phyloP scores from a whole-genome alignment of 2,329 filamentous ascomycete genomes.

The Lasiodiplodia sp. region DNA sequence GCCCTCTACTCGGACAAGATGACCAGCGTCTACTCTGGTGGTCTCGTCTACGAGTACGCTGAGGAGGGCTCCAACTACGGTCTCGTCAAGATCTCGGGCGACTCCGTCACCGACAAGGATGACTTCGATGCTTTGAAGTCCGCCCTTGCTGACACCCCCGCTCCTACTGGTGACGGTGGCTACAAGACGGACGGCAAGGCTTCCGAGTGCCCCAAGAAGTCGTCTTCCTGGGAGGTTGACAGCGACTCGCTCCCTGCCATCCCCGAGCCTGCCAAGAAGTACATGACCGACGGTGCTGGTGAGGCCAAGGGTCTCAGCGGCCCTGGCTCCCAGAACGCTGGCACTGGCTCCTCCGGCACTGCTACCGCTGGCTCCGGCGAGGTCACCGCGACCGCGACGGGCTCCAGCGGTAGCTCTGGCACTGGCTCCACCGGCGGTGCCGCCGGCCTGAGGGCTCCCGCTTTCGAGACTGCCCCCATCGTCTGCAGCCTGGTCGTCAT shows the following conservation, averaged over 20 bases:
- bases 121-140: conserved; percentile 69
- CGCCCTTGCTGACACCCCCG: conserved; percentile 57
- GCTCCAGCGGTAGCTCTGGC: conserved; percentile 38
- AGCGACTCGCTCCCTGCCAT: conserved; percentile 62
- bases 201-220: conserved; percentile 62
- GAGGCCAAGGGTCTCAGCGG: conserved; percentile 62
- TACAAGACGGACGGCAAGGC: conserved; percentile 63
- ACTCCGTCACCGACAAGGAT: conserved; percentile 61
- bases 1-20: conserved; percentile 84
- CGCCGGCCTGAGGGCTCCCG: conserved; percentile 51
- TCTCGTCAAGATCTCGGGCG: conserved; percentile 70
- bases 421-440: conserved; percentile 52
- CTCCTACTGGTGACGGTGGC: conserved; percentile 64
- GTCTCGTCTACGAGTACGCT: conserved; percentile 95
- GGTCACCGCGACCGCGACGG: conserved; percentile 47
- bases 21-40: conserved; percentile 91
- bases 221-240: conserved; percentile 64
- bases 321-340: conserved; percentile 63
- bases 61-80: conserved; percentile 72
- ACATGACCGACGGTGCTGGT: conserved; percentile 66
- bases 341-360: conserved; percentile 53
- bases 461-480: conserved; percentile 58
- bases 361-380: conserved; percentile 59
- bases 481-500: conserved; percentile 60
- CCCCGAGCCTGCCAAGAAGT: conserved; percentile 62